Percentiles rank a stretch among this genome's conserved stretches.
Evolutionary conservation across 2,329 filamentous ascomycete species (phyloP).

Genomic region (Fusarium aywerte): DNA sequence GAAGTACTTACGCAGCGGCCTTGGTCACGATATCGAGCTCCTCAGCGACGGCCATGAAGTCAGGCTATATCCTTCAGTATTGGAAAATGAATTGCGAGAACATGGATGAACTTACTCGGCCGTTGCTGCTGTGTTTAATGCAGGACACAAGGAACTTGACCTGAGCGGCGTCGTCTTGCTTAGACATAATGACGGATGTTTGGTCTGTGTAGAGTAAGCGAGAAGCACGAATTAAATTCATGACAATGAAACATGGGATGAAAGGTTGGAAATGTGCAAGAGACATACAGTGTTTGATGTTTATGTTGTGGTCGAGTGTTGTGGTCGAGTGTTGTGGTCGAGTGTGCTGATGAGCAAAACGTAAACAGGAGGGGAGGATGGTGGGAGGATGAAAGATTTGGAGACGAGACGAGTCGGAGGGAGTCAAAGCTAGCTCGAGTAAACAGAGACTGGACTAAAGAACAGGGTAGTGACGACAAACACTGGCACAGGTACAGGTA

Average conservation of each 20-base stretch:
- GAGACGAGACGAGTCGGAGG: background rate
- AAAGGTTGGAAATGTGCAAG: no score
- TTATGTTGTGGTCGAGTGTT: conserved; percentile 4
- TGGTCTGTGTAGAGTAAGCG: conserved; percentile 12
- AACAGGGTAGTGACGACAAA: background rate
- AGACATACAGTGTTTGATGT: conserved; percentile 6
- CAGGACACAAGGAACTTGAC: conserved; percentile 74
- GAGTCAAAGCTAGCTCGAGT: background rate
- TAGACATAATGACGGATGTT: conserved; percentile 58
- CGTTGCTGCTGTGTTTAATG: conserved; percentile 68
- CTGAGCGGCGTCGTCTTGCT: conserved; percentile 63
- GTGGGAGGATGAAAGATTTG: background rate
- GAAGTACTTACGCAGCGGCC: conserved; percentile 72
- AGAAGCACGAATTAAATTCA: background rate
- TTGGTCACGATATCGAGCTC: conserved; percentile 72
- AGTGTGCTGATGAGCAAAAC: background rate
- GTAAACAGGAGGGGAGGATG: background rate
- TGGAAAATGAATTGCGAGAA: background rate
- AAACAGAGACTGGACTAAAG: background rate
- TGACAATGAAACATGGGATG: background rate
- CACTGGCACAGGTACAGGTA: background rate
- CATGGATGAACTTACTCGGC: conserved; percentile 60
- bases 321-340: background rate
- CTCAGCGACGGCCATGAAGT: conserved; percentile 72
- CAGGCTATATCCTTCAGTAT: conserved; percentile 59